Conservation (phyloP, 169 alveolate genomes). For the Condylostoma magnum region DNA sequence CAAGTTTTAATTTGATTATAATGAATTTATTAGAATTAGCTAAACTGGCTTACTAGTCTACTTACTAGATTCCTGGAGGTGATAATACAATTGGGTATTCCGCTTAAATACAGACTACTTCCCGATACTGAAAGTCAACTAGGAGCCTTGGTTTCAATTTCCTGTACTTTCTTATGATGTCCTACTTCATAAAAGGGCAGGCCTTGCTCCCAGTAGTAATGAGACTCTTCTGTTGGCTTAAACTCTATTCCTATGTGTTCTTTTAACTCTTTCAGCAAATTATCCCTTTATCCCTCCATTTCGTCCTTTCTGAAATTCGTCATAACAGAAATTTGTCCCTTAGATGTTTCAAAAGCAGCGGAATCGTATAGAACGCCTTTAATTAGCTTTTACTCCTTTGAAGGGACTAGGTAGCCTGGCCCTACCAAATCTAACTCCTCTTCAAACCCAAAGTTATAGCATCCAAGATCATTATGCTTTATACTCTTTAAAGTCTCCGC, state of each 20-base stretch:
- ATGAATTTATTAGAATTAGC: no score
- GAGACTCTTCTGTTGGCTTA: no score
- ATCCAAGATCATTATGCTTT: not conserved
- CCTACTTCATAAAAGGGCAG: constrained; percentile 21
- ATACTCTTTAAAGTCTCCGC: not conserved
- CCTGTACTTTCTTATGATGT: not conserved
- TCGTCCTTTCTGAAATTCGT: not conserved
- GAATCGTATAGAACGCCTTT: constrained; percentile 25
- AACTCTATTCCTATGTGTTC: not conserved
- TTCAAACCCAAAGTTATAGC: not conserved
- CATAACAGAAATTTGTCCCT: not conserved
- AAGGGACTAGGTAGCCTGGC: constrained; percentile 5
- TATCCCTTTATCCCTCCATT: not conserved
- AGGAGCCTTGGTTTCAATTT: not conserved
- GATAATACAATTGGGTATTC: constrained; percentile 12
- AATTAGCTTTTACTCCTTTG: not conserved
- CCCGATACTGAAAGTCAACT: constrained; percentile 24
- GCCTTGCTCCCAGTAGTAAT: not conserved
- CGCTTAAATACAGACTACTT: constrained; percentile 21
- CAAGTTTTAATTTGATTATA: no score
- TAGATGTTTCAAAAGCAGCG: not conserved
- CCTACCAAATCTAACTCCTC: not conserved
- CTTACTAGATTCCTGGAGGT: not conserved
- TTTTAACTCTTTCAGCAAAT: not conserved
- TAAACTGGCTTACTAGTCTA: not conserved